Evolutionary conservation across 495 filamentous ascomycete species (phyloP).

Genomic region (Xylona heveae): DNA sequence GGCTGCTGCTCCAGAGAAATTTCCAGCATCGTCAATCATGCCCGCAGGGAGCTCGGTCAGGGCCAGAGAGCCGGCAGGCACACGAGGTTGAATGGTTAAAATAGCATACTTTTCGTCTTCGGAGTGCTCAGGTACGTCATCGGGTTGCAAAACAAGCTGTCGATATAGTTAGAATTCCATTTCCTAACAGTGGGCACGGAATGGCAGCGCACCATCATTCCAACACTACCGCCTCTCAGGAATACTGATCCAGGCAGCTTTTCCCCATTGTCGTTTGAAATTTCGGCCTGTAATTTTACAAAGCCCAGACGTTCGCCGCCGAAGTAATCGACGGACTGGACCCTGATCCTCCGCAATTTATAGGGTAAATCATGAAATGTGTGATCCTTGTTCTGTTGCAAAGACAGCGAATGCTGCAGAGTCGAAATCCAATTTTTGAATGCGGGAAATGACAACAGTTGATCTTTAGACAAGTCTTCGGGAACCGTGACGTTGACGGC

Average conservation of each 20-base stretch:
- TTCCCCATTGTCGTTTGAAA: slow-evolving; percentile 41
- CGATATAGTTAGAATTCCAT: background rate
- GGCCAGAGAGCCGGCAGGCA: slow-evolving; percentile 53
- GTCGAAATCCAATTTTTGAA: slow-evolving; percentile 55
- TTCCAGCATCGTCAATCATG: slow-evolving; percentile 64
- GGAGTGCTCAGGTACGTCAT: slow-evolving; percentile 29
- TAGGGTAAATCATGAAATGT: slow-evolving; percentile 55
- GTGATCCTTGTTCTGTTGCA: slow-evolving; percentile 38
- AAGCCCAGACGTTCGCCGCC: slow-evolving; percentile 47
- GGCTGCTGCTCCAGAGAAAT: slow-evolving; percentile 57
- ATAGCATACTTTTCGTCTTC: slow-evolving; percentile 44
- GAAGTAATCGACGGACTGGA: slow-evolving; percentile 61
- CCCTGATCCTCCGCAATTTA: slow-evolving; percentile 39
- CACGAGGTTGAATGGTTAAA: slow-evolving; percentile 64
- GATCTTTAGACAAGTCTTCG: slow-evolving; percentile 33
- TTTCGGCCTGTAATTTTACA: slow-evolving; percentile 45
- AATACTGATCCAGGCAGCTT: slow-evolving; percentile 58
- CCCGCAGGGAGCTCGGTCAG: slow-evolving; percentile 73
- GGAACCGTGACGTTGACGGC: slow-evolving; percentile 32
- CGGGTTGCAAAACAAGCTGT: slow-evolving; percentile 44
- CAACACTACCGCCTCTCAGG: slow-evolving; percentile 61
- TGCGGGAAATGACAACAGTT: slow-evolving; percentile 47
- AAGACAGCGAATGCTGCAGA: slow-evolving; percentile 38
- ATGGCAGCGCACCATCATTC: slow-evolving; percentile 39
- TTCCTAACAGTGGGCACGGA: background rate